Base-by-base conservation (phyloP, 495 filamentous ascomycete species). In the Cryomyces minteri region DNA sequence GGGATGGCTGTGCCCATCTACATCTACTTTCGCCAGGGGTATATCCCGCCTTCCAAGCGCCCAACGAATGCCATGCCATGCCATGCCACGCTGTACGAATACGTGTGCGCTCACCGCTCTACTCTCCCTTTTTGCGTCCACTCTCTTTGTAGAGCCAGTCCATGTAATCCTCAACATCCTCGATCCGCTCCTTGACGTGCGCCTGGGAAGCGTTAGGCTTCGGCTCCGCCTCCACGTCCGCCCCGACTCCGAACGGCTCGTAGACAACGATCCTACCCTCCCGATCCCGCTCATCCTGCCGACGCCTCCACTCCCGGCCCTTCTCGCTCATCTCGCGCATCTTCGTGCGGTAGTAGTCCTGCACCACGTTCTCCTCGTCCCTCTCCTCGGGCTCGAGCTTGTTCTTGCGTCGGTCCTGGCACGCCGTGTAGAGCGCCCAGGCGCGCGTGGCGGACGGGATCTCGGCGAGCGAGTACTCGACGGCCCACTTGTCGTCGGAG, bases 401-500 rank as follows among this genome's bases (percentile, higher is more conserved):
- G 43, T 65, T 68, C 39, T 56, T 50, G 9, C 82, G 74, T 1
- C 82, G 68, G 1, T 45, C 43, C 47, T 71, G 65, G 30, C 68
- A 59, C 41, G 57, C 54, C 11, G 63, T 28, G 51, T 82, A 86
- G 31, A 77, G 53, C 0, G 28, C 58, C 28, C 58, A 51, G 3
- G 70, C 72, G 0, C 57, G 41, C 0, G 43, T 18, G 0, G 51
- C 47, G 0, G 52, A 33, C 2, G 45, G 7, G 44, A 78, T 52
- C 54, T 90, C 81, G 39, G 67, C 60, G 31, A 94, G 57, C 28
- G 73, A 66, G 60, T 93, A 94, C 45, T 93, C 77, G 36, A 95
- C 62, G 0, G 61, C 59, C 88, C 90, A 98, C 1, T 62, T 58
- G 50, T 88, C 74, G 0, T 49, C 9, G 10, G 61, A 40, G 0